Evolutionary conservation across 148 eudicot species (phyloP), one percentile per base, ranked within the genome.

Genomic region (Euryodendron excelsum): DNA sequence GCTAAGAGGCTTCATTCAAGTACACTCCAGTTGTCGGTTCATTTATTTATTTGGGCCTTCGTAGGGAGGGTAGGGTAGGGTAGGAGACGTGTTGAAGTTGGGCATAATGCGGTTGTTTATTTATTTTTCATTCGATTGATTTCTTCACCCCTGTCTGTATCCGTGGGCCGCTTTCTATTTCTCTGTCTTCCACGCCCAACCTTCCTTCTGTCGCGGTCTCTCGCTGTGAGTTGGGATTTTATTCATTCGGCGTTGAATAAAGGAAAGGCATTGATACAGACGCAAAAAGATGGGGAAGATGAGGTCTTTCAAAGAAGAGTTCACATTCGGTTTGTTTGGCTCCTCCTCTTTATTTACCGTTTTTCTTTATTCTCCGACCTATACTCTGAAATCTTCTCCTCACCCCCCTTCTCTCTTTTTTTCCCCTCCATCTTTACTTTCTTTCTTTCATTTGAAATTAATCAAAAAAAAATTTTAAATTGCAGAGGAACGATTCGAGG

Each of bases 401-500:
- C 47, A 17, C 47, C 14, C 50, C 15, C 23, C 25, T 48, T 1
- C 15, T 84, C 11, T 4, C 27, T 28, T 23, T 66, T 56, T 11
- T 58, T 58, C 41, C 34, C 65, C 11, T 25, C 20, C 0, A 9
- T 62, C 41, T 37, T 41, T 0, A 21, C 47, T 36, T 14, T 44
- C 39, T 10, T 69, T 13, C 20, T 12, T 18, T 67, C 10, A 23
- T 31, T 63, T 18, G 5, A 18, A 4, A 21, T 48, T 0, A 23
- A n/a, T n/a, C n/a, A n/a, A n/a, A 45, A n/a, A 56, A 33, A 0
- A 21, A 30, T 55, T 75, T n/a, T n/a, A n/a, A n/a, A n/a, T n/a
- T n/a, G n/a, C 92, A 94, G 97, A 91, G 60, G 91, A 92, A 85
- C 75, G 96, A 77, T 71, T 61, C 52, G 66, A 75, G 65, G 98